Evolutionary conservation across 768 basidiomycete genomes (phyloP), one percentile per base, ranked within the genome.

Genomic region (Tulasnella sp.): DNA sequence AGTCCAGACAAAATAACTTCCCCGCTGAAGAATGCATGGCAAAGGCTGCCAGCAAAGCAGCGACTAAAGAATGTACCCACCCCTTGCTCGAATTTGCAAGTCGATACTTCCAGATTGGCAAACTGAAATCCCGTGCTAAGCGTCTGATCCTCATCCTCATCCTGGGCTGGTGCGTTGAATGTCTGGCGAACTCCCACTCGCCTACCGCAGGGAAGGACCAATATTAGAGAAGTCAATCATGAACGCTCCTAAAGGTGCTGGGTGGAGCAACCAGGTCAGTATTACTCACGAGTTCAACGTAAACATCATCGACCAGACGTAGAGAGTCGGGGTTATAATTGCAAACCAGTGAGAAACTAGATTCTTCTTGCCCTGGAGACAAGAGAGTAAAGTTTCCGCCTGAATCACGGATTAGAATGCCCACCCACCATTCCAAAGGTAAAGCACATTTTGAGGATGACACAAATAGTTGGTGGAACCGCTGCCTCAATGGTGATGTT

Each of bases 381-480:
- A 44, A 15, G 16, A 44, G 13, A 15, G 16, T 44, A 13, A 44
- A 3, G 7, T 18, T 35, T 2, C 16, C 13, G 44, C 44, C 44
- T 44, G 11, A 15, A 13, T 44, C 44, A 15, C 44, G 15, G 15
- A 29, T 40, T 72, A 75, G 23, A 23, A 23, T 26, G 15, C 13
- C 32, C 32, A 75, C 74, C 15, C 20, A 75, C 74, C 18, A 75
- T 51, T n/a, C 39, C 51, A 5, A 75, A 23, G 74, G 29, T 57
- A 15, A 75, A 46, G 26, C 44, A 20, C 35, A 75, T 15, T 6
- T 75, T 75, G 74, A 75, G 46, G 32, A 46, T 32, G 15, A 29
- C 74, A 32, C 44, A 75, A n/a, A 57, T 51, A 29, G 51, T 48
- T n/a, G 74, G 74, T 57, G 74, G 74, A 55, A 75, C 46, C 5